A percentile compares a stretch with the other conserved stretches of the same genome.
These are phyloP conservation scores for Thalassiosira exigua DNA, from an alignment of 352 stramenopile species.

Conservation along the genomic window DNA sequence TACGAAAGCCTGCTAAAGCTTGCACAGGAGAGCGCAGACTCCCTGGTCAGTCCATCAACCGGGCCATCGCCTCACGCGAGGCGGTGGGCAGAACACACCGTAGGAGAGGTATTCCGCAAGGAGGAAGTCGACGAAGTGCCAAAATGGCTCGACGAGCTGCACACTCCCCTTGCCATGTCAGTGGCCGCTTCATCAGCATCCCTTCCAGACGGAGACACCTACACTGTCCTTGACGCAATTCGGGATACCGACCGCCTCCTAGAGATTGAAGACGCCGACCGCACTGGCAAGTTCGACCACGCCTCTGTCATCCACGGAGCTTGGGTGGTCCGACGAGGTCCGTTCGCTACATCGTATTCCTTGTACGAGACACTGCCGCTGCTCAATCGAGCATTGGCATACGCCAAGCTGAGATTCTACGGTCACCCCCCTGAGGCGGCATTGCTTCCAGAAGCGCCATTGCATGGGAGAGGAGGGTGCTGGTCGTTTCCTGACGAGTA, in stretches of 20 bases:
- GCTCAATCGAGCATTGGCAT: conserved; percentile 71
- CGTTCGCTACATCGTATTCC: conserved; percentile 67
- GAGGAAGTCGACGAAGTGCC: conserved; percentile 30
- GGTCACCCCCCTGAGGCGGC: conserved; percentile 77
- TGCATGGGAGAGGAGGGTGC: conserved; percentile 70
- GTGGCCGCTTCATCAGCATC: background rate
- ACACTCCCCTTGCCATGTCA: conserved; percentile 24
- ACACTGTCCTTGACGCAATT: conserved; percentile 34
- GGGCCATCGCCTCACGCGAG: background rate
- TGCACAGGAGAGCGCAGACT: conserved; percentile 30
- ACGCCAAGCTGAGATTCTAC: conserved; percentile 73
- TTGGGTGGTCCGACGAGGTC: conserved; percentile 59
- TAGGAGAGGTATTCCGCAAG: conserved; percentile 40
- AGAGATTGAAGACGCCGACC: conserved; percentile 71
- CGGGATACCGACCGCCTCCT: conserved; percentile 63
- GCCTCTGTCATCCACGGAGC: conserved; percentile 69
- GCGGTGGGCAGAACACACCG: conserved; percentile 38
- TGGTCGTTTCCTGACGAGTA: conserved; percentile 75
- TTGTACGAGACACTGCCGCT: conserved; percentile 70
- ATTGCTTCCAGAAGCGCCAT: conserved; percentile 62
- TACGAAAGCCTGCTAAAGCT: conserved; percentile 47
- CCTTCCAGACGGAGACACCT: conserved; percentile 3
- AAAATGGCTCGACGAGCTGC: conserved; percentile 13
- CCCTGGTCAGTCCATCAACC: conserved; percentile 14
- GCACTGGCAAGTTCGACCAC: conserved; percentile 71